phyloP scores from a whole-genome alignment of 306 rosid species.

The Cyamopsis tetragonoloba region DNA sequence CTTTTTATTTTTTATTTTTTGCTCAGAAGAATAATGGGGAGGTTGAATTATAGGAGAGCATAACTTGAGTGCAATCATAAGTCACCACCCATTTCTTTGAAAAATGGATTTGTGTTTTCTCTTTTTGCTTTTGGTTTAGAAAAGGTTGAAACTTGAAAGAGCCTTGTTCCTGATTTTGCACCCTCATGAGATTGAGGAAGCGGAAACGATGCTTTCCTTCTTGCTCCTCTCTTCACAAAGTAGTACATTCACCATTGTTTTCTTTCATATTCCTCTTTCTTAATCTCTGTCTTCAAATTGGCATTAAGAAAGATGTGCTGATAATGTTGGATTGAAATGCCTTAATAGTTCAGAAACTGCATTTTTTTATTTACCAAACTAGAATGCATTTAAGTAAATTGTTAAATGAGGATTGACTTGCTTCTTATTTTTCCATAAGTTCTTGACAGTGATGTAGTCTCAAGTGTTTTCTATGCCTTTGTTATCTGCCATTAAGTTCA shows the following conservation, averaged over 20 bases:
- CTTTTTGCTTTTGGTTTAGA: conserved; percentile 44
- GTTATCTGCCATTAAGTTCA: not conserved
- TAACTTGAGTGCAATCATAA: conserved; percentile 64
- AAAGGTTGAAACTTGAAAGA: conserved; percentile 26
- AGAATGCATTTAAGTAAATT: not conserved
- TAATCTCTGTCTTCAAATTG: conserved; percentile 1
- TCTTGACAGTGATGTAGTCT: not conserved
- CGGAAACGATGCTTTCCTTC: conserved; percentile 83
- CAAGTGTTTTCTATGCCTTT: not conserved
- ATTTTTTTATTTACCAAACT: not conserved
- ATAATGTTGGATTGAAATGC: conserved; percentile 20
- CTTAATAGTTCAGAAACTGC: not conserved
- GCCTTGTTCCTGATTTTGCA: conserved; percentile 35
- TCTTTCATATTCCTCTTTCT: not conserved
- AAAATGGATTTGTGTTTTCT: conserved; percentile 1
- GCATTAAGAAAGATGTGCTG: not conserved
- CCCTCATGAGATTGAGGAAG: conserved; percentile 83
- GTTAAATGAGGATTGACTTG: not conserved
- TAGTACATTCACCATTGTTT: conserved; percentile 45
- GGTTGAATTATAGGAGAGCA: conserved; percentile 55
- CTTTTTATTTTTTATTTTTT: too few species aligned
- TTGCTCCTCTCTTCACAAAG: conserved; percentile 74
- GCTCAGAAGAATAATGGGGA: conserved; percentile 40
- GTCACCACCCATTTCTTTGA: conserved; percentile 37
- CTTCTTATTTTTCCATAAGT: not conserved